phyloP scores from a whole-genome alignment of 768 basidiomycete genomes.

The Leccinum rimulosum region DNA sequence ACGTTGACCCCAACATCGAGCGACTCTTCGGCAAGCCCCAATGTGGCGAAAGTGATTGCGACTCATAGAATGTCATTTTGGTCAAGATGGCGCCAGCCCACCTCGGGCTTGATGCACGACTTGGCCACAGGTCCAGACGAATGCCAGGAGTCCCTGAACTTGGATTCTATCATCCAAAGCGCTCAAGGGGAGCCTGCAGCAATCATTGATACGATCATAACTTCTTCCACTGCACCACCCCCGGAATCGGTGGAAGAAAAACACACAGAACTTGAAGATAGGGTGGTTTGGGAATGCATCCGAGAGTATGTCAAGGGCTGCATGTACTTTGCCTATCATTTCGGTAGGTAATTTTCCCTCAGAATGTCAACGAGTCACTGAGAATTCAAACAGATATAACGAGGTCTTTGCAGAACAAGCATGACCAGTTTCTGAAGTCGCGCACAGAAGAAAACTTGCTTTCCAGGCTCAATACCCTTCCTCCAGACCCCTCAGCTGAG shows the following conservation, averaged over 20 bases:
- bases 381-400: conserved; percentile 61
- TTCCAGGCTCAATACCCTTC: conserved; percentile 52
- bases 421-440: conserved; percentile 57
- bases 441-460: conserved; percentile 60
- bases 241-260: conserved; percentile 64
- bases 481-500: conserved; percentile 33
- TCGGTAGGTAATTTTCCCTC: conserved; percentile 49
- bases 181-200: conserved; percentile 48
- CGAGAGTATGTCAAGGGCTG: conserved; percentile 77
- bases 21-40: conserved; percentile 39
- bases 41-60: conserved; percentile 62
- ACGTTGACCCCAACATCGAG: conserved; percentile 57
- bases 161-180: conserved; percentile 43
- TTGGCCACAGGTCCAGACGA: conserved; percentile 13
- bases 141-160: conserved; percentile 25
- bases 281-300: conserved; percentile 77
- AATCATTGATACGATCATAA: conserved; percentile 56
- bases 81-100: conserved; percentile 47
- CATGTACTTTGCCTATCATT: conserved; percentile 88
- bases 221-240: conserved; percentile 53
- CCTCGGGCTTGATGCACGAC: conserved; percentile 11
- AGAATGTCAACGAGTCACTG: background rate
- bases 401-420: conserved; percentile 79
- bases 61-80: conserved; percentile 74
- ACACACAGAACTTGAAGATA: conserved; percentile 74